Evolutionary conservation across 2,329 filamentous ascomycete species (phyloP), one percentile per base, ranked within the genome.

Genomic region (Aspergillus vadensis): DNA sequence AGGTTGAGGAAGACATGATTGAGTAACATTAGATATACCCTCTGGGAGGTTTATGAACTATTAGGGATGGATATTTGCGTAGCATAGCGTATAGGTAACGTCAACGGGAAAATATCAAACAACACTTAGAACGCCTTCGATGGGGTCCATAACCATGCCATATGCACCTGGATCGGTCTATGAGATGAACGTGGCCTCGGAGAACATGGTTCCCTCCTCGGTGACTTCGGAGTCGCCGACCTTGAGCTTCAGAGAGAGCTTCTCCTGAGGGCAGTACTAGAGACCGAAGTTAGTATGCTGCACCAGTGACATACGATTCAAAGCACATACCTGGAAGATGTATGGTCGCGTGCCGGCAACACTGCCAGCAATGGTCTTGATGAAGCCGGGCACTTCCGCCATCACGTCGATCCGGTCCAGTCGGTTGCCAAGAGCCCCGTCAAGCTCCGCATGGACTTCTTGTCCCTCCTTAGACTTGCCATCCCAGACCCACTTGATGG

Each of bases 121-220:
- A 69, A 70, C 63, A 72, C 65, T 67, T 68, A 69, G 59, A 73
- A 71, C 69, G 70, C 72, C 71, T 70, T 66, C 63, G 59, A 57
- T 55, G 44, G 66, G 39, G 59, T 64, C 65, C 57, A 57, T 48
- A 63, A 64, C 59, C 53, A 63, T 68, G 62, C 65, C 69, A 65
- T 70, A 70, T 74, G 65, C 72, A 71, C 69, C 69, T 67, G 56
- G 62, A 53, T 51, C 65, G 57, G 58, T 65, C 76, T 73, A 89
- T 55, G 90, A 92, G 78, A 99, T 96, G 81, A 98, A 99, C n/a
- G 93, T 97, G 2, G 95, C 92, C 80, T 99, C 95, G 59, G 86
- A 87, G 79, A 96, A 96, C 57, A 96, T 79, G 50, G 79, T 81
- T 51, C 95, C 95, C 72, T 92, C 82, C 77, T 98, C 94, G 17